Evolutionary conservation across 164 flowering plant genomes (phyloP).

Genomic region (Tetracentron sinense): DNA sequence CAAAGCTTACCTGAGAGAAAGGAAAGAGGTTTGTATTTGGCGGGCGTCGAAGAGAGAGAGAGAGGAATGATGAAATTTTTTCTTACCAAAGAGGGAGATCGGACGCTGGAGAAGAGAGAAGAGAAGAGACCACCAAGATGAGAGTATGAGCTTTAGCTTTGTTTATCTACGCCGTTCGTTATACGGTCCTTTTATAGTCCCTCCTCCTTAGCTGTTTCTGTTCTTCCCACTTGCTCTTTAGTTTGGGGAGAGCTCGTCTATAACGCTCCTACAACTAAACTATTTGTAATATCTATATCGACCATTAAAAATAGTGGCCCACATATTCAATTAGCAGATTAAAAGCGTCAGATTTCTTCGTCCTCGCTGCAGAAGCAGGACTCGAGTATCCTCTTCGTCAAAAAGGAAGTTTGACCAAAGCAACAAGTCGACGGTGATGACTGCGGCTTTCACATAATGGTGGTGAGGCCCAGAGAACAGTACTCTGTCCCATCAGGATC

Average conservation of each 20-base stretch:
- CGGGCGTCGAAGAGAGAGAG: slow-evolving; percentile 13
- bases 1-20: slow-evolving; percentile 9
- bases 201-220: neutral
- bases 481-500: too few species aligned
- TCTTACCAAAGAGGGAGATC: slow-evolving; percentile 10
- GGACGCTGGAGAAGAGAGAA: slow-evolving; percentile 34
- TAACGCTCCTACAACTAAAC: neutral
- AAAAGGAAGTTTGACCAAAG: too few species aligned
- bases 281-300: too few species aligned
- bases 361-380: too few species aligned
- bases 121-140: slow-evolving; percentile 29
- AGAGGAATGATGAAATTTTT: slow-evolving; percentile 10
- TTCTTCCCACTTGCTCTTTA: neutral
- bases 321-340: too few species aligned
- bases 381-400: too few species aligned
- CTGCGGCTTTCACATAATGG: too few species aligned
- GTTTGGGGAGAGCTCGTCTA: neutral
- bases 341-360: too few species aligned
- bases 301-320: too few species aligned
- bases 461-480: too few species aligned
- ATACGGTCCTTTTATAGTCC: neutral
- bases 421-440: too few species aligned
- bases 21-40: slow-evolving; percentile 13
- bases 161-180: slow-evolving; percentile 30
- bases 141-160: slow-evolving; percentile 15